These are phyloP conservation scores for Triangularia verruculosa DNA, from an alignment of 2,329 filamentous ascomycete species.

Conservation along the genomic window DNA sequence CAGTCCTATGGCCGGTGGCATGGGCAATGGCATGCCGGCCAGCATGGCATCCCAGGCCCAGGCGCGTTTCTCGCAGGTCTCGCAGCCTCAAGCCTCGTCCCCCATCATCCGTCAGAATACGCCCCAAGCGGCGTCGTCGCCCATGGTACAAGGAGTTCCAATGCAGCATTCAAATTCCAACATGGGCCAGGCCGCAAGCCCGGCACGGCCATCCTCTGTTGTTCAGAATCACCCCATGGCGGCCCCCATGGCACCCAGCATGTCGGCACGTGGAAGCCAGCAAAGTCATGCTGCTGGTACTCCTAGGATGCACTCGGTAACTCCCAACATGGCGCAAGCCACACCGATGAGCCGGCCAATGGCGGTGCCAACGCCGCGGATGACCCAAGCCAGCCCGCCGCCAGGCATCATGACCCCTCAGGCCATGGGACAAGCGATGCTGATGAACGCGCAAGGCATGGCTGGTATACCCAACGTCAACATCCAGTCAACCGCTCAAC, in stretches of 20 bases:
- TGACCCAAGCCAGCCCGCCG: constrained; percentile 61
- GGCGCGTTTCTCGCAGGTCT: constrained; percentile 52
- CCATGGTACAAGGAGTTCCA: constrained; percentile 58
- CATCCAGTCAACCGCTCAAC: constrained; percentile 37
- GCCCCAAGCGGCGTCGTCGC: constrained; percentile 63
- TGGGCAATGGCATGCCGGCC: constrained; percentile 37
- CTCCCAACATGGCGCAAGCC: constrained; percentile 58
- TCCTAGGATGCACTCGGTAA: constrained; percentile 59
- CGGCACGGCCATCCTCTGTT: constrained; percentile 63
- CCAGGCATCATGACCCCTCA: constrained; percentile 54
- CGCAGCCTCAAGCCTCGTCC: constrained; percentile 65
- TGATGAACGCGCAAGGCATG: constrained; percentile 50
- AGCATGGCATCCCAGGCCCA: constrained; percentile 42
- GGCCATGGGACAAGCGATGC: constrained; percentile 52
- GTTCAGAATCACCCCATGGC: constrained; percentile 59
- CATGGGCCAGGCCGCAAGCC: constrained; percentile 59
- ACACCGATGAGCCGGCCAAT: constrained; percentile 55
- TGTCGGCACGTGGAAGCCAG: constrained; percentile 63
- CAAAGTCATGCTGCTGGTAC: constrained; percentile 64
- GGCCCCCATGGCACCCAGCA: constrained; percentile 58
- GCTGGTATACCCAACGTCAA: constrained; percentile 39
- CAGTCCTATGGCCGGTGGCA: constrained; percentile 42
- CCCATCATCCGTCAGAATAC: constrained; percentile 63
- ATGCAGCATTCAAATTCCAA: constrained; percentile 66
- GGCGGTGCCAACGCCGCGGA: constrained; percentile 57